Evolutionary conservation across 2,329 filamentous ascomycete genomes (phyloP), one percentile per base, ranked within the genome.

Genomic region (Cordyceps cicadae): DNA sequence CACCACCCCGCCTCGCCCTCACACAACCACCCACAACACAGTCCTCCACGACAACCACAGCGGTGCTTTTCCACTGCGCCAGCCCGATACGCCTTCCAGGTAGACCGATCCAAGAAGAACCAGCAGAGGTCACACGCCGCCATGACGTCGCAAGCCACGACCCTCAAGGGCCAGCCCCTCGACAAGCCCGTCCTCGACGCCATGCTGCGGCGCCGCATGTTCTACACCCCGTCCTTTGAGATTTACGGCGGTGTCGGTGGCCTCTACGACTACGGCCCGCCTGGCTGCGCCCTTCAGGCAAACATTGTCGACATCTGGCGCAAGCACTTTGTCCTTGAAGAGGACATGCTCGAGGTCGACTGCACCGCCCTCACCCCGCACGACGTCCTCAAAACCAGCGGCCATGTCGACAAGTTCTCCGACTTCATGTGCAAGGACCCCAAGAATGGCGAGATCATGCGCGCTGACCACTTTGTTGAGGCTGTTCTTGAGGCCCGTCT

Each of bases 341-440:
- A 96, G 79, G 89, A 96, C 72, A 96, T 96, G 91, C 85, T 96
- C 66, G 91, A 96, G 78, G 86, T 96, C 66, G 92, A 96, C 78
- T 96, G 91, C 78, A 94, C 90, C 45, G 94, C 93, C 77, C 77
- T 99, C 71, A 99, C 94, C 46, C 94, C 94, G 39, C 86, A 94
- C 70, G 89, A 94, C 53, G 90, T 99, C 43, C 84, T 99, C 71
- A 96, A 97, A 83, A 96, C 93, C 59, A 90, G 86, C 74, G 94
- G 94, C 65, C 94, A 99, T 77, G 94, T 97, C 66, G 93, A 97
- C 75, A 96, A 96, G 76, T 97, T 97, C 71, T 89, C 91, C 75
- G 93, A 97, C 75, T 97, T 90, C 90, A 97, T 97, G 92, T 96
- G 90, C 86, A 96, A 96, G 77, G 94, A 99, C 75, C 91, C 93